A percentile compares a stretch with the other conserved stretches of the same genome.
These are phyloP conservation scores for Trypanosoma conorhini DNA, from an alignment of 208 protist genomes.

Conservation along the genomic window DNA sequence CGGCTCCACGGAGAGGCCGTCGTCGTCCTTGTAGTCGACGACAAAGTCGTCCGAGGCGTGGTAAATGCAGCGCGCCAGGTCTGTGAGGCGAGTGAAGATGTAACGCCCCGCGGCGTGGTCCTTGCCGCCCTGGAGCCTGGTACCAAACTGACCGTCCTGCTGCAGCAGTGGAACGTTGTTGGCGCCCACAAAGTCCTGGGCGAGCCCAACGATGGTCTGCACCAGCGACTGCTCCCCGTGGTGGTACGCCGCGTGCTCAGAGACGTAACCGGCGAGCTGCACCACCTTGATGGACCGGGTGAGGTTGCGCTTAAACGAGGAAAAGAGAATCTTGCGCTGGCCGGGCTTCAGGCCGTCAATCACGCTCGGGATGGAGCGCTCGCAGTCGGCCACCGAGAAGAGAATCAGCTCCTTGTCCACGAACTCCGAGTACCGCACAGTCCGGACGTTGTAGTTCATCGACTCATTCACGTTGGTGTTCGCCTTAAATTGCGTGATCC, in stretches of 20 bases:
- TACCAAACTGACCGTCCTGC: conserved; percentile 99
- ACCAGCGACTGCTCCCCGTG: conserved; percentile 99
- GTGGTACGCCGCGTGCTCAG: conserved; percentile 99
- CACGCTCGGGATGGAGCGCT: conserved; percentile 92
- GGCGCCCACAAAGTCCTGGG: conserved; percentile 98
- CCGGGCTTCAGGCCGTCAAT: conserved; percentile 99
- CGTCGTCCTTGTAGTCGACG: conserved; percentile 98
- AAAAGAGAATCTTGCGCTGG: conserved; percentile 99
- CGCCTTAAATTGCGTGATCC: conserved; percentile 94
- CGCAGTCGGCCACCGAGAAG: conserved; percentile 98
- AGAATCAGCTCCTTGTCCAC: conserved; percentile 99
- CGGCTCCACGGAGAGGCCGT: conserved; percentile 99
- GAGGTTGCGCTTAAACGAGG: conserved; percentile 99
- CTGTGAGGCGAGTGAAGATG: conserved; percentile 98
- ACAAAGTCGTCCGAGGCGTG: conserved; percentile 97
- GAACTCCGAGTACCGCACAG: conserved; percentile 96
- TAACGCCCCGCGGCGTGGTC: conserved; percentile 99
- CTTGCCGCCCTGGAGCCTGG: conserved; percentile 97
- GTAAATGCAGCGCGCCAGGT: conserved; percentile 96
- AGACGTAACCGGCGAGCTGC: conserved; percentile 99
- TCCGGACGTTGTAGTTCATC: conserved; percentile 92
- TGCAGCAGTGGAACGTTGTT: conserved; percentile 99
- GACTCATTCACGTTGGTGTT: conserved; percentile 79
- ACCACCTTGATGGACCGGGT: conserved; percentile 99
- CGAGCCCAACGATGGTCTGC: conserved; percentile 99